These are phyloP conservation scores for Ensete ventricosum DNA, from an alignment of 176 grass and related monocot genomes.

Conservation along the genomic window DNA sequence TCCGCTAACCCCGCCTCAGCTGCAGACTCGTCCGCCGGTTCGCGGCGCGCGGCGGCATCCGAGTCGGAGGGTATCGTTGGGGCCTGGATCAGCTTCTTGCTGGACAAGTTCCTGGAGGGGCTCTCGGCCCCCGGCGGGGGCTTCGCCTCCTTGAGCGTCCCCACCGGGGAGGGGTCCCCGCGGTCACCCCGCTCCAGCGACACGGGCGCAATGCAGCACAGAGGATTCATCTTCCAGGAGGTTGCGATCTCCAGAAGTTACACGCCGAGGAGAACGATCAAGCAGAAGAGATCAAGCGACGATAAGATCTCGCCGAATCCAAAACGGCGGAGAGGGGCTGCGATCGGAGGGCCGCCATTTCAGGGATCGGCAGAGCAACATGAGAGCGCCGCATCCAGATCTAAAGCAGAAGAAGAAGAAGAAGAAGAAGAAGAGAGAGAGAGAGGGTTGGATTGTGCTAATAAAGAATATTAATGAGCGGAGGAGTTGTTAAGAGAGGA, in stretches of 20 bases:
- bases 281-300: background rate
- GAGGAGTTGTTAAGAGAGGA: background rate
- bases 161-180: constrained; percentile 6
- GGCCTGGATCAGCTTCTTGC: constrained; percentile 8
- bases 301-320: background rate
- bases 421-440: constrained; percentile 2
- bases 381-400: constrained; percentile 18
- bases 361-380: background rate
- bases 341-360: background rate
- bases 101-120: background rate
- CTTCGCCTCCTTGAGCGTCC: background rate
- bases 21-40: constrained; percentile 8
- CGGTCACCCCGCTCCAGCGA: constrained; percentile 14
- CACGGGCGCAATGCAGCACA: constrained; percentile 21
- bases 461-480: background rate
- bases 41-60: background rate
- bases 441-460: background rate
- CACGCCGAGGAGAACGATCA: background rate
- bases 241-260: background rate
- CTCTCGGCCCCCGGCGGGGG: background rate
- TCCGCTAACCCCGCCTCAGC: background rate
- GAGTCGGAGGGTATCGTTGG: background rate
- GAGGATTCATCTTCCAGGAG: background rate
- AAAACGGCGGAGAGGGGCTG: background rate
- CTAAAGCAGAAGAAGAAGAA: background rate